Base-by-base conservation (phyloP, 495 filamentous ascomycete species). In the Penicillium egyptiacum region DNA sequence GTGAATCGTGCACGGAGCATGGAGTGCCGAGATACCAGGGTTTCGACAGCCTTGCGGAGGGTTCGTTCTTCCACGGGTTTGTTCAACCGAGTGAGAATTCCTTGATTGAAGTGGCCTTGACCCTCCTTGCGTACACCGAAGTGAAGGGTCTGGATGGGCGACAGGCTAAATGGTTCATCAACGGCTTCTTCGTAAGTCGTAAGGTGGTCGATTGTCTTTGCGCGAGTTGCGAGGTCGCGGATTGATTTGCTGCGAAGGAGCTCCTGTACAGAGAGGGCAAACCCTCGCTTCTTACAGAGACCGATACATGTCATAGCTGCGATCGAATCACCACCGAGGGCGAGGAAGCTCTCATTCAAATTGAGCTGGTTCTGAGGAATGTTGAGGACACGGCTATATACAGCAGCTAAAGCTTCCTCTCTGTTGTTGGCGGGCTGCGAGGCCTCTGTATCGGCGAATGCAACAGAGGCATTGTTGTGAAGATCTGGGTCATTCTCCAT, bases 1-100 rank as follows among this genome's bases (percentile, higher is more conserved):
- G 62, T 70, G 59, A 87, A 89, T 6, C 88, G 81, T n/a, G 82
- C 81, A 23, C 87, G 77, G n/a, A 92, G 77, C 88, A 90, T 90
- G 5, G 86, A 82, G 55, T 92, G 88, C 6, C 83, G 82, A 1
- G 68, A 72, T 14, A 89, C 77, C 10, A 90, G 69, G 0, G 79
- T 77, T 50, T 86, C 79, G 41, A 87, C 64, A 1, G 85, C 84
- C 16, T 74, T 71, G 1, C 65, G 67, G 4, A 91, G 61, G 9
- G 79, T 77, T 4, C 68, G 57, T 11, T 80, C 65, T 12, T 78
- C 69, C 30, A 85, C 68, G 3, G 60, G 63, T 55, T 74, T 75
- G 45, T 76, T 84, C 14, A 90, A 53, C 3, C 82, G 79, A 3
- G 88, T 75, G 0, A 88, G 65, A 39, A 89, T 76, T 51, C 87